A percentile compares a stretch with the other conserved stretches of the same genome.
Evolutionary conservation across 306 rosid species (phyloP).

Genomic region (Rubus idaeus): DNA sequence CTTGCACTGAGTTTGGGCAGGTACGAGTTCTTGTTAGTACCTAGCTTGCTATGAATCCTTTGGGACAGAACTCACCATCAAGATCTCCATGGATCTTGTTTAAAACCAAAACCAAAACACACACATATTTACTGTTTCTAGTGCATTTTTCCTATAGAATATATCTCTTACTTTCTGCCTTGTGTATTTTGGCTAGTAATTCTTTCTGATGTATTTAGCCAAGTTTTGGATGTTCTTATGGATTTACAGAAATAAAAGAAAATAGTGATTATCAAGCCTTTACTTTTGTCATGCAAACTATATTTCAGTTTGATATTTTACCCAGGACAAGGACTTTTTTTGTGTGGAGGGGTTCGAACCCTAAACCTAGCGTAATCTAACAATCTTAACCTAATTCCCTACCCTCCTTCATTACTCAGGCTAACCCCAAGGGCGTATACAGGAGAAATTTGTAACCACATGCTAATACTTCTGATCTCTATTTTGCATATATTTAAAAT

Average conservation of each 20-base stretch:
- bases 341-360: no score
- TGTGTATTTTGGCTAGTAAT: constrained; percentile 37
- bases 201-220: constrained; percentile 39
- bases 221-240: constrained; percentile 31
- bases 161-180: constrained; percentile 28
- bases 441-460: not conserved
- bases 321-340: no score
- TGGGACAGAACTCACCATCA: constrained; percentile 25
- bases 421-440: not conserved
- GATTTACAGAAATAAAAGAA: constrained; percentile 37
- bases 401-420: no score
- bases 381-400: no score
- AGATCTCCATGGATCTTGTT: constrained; percentile 23
- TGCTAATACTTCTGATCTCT: not conserved
- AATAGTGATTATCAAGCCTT: constrained; percentile 21
- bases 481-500: not conserved
- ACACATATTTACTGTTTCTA: constrained; percentile 17
- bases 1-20: not conserved
- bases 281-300: not conserved
- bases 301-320: not conserved
- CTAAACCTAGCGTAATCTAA: no score
- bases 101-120: constrained; percentile 16
- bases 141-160: constrained; percentile 33
- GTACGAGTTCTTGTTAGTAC: constrained; percentile 19
- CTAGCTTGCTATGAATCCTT: constrained; percentile 24